These are phyloP conservation scores for Curvularia sp. DNA, from an alignment of 2,329 filamentous ascomycete species.

Conservation along the genomic window DNA sequence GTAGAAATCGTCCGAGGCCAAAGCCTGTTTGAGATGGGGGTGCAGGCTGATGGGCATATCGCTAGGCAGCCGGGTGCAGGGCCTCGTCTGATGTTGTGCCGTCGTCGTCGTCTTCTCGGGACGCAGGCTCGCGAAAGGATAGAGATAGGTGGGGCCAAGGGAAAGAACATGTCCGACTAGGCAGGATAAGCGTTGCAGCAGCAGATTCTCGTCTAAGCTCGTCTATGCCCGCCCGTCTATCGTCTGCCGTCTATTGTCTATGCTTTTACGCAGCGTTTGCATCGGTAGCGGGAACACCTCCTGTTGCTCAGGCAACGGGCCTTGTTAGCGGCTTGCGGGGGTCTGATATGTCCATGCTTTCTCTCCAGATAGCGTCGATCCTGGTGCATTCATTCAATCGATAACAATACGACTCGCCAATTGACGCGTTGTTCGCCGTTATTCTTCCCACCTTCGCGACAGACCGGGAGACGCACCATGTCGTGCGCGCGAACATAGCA, in stretches of 20 bases:
- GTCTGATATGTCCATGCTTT: slow-evolving; percentile 12
- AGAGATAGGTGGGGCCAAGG: slow-evolving; percentile 17
- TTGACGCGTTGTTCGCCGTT: slow-evolving; percentile 35
- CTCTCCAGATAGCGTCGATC: slow-evolving; percentile 17
- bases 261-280: slow-evolving; percentile 10
- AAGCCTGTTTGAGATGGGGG: slow-evolving; percentile 35
- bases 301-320: slow-evolving; percentile 15
- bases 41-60: slow-evolving; percentile 33
- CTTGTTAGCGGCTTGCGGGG: slow-evolving; percentile 20
- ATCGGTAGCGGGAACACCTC: slow-evolving; percentile 10
- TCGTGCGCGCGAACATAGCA: slow-evolving; percentile 25
- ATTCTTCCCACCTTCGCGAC: slow-evolving; percentile 26
- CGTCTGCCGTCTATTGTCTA: not conserved
- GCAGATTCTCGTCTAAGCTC: slow-evolving; percentile 2
- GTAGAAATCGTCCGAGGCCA: slow-evolving; percentile 32
- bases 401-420: slow-evolving; percentile 23
- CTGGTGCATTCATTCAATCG: slow-evolving; percentile 37
- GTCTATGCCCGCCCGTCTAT: slow-evolving; percentile 2
- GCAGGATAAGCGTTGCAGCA: slow-evolving; percentile 1
- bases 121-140: not conserved
- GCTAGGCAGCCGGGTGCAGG: slow-evolving; percentile 3
- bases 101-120: not conserved
- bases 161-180: slow-evolving; percentile 18
- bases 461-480: slow-evolving; percentile 27
- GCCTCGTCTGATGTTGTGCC: not conserved